phyloP scores from a whole-genome alignment of 2,329 filamentous ascomycete genomes.

The Paracoccidioides lutzii region DNA sequence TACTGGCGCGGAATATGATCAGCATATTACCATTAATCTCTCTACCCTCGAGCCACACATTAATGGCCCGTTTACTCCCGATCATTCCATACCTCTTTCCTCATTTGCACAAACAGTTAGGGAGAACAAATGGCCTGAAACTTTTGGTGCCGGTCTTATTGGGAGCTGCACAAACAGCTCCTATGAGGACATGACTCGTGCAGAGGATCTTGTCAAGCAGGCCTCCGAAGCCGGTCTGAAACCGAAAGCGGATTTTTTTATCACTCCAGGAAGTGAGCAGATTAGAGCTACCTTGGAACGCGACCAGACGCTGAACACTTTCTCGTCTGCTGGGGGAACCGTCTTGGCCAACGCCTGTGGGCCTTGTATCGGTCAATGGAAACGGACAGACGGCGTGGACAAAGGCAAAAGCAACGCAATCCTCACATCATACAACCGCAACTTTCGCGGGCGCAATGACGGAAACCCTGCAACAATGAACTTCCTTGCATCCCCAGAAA shows the following conservation, averaged over 20 bases:
- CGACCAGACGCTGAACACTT: slow-evolving; percentile 74
- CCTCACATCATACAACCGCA: slow-evolving; percentile 94
- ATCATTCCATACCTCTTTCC: slow-evolving; percentile 84
- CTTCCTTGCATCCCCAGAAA: slow-evolving; percentile 90
- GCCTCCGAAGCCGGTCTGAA: slow-evolving; percentile 79
- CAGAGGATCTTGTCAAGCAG: slow-evolving; percentile 85
- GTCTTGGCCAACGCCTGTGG: slow-evolving; percentile 92
- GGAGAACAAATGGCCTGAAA: slow-evolving; percentile 78
- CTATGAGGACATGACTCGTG: slow-evolving; percentile 96
- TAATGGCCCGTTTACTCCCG: slow-evolving; percentile 93
- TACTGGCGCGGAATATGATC: slow-evolving; percentile 71
- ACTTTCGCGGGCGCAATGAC: slow-evolving; percentile 94
- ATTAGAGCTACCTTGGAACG: slow-evolving; percentile 88
- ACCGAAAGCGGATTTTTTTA: slow-evolving; percentile 83
- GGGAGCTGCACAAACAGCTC: slow-evolving; percentile 98
- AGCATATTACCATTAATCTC: slow-evolving; percentile 80
- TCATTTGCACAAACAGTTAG: slow-evolving; percentile 75
- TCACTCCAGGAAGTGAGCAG: slow-evolving; percentile 92
- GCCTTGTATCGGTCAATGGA: slow-evolving; percentile 91
- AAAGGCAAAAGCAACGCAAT: slow-evolving; percentile 91
- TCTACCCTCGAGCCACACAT: slow-evolving; percentile 86
- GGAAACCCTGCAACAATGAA: slow-evolving; percentile 97
- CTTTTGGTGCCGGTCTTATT: slow-evolving; percentile 84
- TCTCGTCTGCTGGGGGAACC: slow-evolving; percentile 72
- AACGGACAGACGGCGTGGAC: slow-evolving; percentile 67